phyloP scores from a whole-genome alignment of 2,329 filamentous ascomycete genomes.

The Cordyceps cateniannulata region DNA sequence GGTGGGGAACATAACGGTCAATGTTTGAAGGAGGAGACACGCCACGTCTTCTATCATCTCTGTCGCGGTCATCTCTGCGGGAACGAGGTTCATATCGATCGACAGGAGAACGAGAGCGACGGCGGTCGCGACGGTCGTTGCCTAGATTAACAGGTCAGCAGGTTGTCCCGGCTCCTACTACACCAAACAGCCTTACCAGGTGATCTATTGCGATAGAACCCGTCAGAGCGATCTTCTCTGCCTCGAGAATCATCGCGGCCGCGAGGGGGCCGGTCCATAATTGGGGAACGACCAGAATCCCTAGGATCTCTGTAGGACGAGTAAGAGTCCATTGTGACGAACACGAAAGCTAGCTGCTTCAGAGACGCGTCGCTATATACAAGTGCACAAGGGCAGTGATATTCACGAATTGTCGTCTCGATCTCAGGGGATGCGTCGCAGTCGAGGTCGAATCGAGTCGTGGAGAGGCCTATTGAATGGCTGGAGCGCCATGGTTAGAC shows the following conservation, averaged over 20 bases:
- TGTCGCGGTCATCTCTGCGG: constrained; percentile 60
- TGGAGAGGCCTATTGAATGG: constrained; percentile 1
- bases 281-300: constrained; percentile 40
- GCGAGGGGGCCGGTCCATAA: constrained; percentile 43
- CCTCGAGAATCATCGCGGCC: constrained; percentile 45
- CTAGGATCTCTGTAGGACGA: constrained; percentile 42
- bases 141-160: constrained; percentile 29
- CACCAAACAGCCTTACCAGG: constrained; percentile 50
- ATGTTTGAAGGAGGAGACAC: constrained; percentile 63
- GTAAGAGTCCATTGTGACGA: constrained; percentile 10
- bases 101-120: constrained; percentile 64
- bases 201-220: constrained; percentile 60
- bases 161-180: background rate
- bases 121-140: constrained; percentile 53
- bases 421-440: background rate
- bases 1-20: constrained; percentile 77
- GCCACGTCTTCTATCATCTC: constrained; percentile 58
- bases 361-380: background rate
- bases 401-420: background rate
- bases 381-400: background rate
- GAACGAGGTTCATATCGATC: constrained; percentile 70
- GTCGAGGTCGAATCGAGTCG: background rate
- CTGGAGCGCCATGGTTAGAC: constrained; percentile 7
- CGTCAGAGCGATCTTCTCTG: constrained; percentile 50
- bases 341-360: background rate